Evolutionary conservation across 192 early-diverging fungal species (phyloP), one percentile per base, ranked within the genome.

Genomic region (Podila epicladia): DNA sequence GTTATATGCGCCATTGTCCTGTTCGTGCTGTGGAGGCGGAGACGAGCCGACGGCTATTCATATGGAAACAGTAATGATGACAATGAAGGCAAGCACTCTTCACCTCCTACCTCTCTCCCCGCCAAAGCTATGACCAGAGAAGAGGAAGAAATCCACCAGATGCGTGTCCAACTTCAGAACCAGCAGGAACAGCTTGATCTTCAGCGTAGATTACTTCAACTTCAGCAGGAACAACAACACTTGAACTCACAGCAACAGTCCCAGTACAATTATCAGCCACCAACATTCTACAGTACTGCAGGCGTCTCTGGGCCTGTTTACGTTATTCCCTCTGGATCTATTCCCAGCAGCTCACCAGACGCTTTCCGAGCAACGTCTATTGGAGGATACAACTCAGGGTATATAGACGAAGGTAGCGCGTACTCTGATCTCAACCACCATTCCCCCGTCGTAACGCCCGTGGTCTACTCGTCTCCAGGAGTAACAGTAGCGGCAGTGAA

Each of bases 1-100:
- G 33, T 73, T 20, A 51, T 80, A 4, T 69, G 65, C 24, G 58
- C 55, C 20, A 28, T 31, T 2, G 62, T 59, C 32, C 62, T 80
- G 19, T 72, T 72, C 22, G 24, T 55, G 5, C 8, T 55, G 24
- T 55, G 17, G 13, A 55, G n/a, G 24, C 53, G 53, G n/a, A 55
- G 24, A 55, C 53, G 17, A 19, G 24, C 53, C 5, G 53, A 12
- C 9, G 53, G 20, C 22, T 24, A 55, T 8, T 24, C 53, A 11
- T 9, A 22, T 2, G 53, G 53, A 55, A 45, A 45, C 41, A 45
- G 41, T 8, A 22, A 55, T 26, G 53, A 55, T 17, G 53, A 55
- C 13, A n/a, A 51, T 8, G 24, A 26, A 24, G n/a, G 24, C 24
- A 26, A 26, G n/a, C 20, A 9, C 8, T 9, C 22, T 0, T n/a